Conservation (phyloP, 148 eudicot genomes). For the Silene latifolia region DNA sequence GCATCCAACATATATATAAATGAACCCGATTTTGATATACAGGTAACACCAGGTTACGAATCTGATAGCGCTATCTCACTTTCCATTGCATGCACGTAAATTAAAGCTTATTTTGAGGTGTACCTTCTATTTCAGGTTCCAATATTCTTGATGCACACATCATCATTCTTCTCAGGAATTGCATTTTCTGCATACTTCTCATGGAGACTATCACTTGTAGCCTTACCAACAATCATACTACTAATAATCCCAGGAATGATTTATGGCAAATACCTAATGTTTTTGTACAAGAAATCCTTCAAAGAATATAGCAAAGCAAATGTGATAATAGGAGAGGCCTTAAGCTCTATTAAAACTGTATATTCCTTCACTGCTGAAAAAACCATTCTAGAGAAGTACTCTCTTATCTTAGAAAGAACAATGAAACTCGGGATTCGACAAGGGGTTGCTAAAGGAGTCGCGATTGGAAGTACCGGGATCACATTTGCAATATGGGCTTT, state of each 20-base stretch:
- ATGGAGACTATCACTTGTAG: slow-evolving; percentile 76
- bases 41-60: too few relatives aligned
- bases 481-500: slow-evolving; percentile 90
- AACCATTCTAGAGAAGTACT: slow-evolving; percentile 56
- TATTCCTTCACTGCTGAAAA: slow-evolving; percentile 87
- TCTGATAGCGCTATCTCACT: not conserved
- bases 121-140: slow-evolving; percentile 53
- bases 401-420: slow-evolving; percentile 52
- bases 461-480: slow-evolving; percentile 87
- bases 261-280: slow-evolving; percentile 71
- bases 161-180: slow-evolving; percentile 79
- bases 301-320: slow-evolving; percentile 73
- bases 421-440: slow-evolving; percentile 61
- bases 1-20: too few relatives aligned
- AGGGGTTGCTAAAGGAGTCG: slow-evolving; percentile 87
- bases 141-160: slow-evolving; percentile 73
- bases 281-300: slow-evolving; percentile 51
- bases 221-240: slow-evolving; percentile 71
- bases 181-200: slow-evolving; percentile 84
- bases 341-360: slow-evolving; percentile 78
- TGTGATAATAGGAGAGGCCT: slow-evolving; percentile 61
- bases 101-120: too few relatives aligned
- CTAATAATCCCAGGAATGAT: slow-evolving; percentile 72
- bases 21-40: too few relatives aligned
- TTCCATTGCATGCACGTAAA: too few relatives aligned